These are phyloP conservation scores for Dioscorea zingiberensis DNA, from an alignment of 106 monocot species.

Conservation along the genomic window DNA sequence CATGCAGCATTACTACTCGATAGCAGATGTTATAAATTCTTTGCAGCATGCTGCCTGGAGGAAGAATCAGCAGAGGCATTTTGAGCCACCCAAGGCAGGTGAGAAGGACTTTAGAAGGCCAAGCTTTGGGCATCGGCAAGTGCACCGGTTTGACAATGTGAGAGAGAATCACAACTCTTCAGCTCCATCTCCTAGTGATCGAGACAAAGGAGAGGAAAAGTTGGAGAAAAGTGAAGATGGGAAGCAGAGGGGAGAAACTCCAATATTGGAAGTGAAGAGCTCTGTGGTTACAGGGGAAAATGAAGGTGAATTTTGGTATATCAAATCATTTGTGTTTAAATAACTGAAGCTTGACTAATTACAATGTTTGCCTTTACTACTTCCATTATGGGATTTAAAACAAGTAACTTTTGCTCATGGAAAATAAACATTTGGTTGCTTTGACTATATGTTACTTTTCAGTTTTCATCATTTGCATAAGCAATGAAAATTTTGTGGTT, in stretches of 20 bases:
- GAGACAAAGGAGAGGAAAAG: constrained; percentile 16
- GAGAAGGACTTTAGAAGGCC: constrained; percentile 23
- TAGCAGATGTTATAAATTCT: constrained; percentile 36
- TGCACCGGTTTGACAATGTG: constrained; percentile 11
- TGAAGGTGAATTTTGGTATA: constrained; percentile 19
- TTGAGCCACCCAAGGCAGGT: constrained; percentile 10
- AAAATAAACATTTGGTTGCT: no score
- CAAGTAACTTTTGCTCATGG: no score
- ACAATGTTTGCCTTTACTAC: neutral
- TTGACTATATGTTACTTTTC: no score
- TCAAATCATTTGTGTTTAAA: neutral
- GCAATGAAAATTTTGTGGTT: no score
- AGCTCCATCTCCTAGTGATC: neutral
- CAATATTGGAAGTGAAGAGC: constrained; percentile 3
- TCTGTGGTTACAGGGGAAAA: constrained; percentile 10
- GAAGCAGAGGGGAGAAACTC: constrained; percentile 12
- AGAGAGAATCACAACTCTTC: constrained; percentile 19
- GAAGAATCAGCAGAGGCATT: constrained; percentile 34
- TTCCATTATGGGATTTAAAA: no score
- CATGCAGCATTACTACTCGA: constrained; percentile 66
- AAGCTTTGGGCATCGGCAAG: constrained; percentile 15
- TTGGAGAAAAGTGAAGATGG: constrained; percentile 9
- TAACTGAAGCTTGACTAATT: neutral
- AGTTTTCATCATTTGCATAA: no score
- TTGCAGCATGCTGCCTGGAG: constrained; percentile 50